Conservation (phyloP, 768 basidiomycete genomes). For the Mycena amicta region DNA sequence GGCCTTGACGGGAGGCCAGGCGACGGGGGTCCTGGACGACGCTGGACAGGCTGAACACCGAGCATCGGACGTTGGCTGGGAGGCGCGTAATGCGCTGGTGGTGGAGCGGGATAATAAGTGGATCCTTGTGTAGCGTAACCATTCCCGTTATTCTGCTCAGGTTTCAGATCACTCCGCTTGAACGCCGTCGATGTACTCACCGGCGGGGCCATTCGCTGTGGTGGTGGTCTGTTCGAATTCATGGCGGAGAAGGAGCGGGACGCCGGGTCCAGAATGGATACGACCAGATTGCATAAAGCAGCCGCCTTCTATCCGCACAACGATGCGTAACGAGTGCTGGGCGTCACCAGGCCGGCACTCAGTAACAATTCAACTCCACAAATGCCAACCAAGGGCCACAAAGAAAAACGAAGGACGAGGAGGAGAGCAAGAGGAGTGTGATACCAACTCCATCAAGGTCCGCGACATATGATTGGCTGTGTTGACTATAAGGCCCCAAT, state of each 20-base stretch:
- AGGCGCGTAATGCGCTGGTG: not conserved
- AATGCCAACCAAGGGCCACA: not conserved
- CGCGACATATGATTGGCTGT: too few relatives aligned
- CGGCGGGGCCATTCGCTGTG: not conserved
- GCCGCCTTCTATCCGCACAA: too few relatives aligned
- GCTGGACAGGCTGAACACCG: not conserved
- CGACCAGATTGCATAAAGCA: not conserved
- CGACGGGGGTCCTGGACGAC: not conserved
- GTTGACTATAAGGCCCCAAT: too few relatives aligned
- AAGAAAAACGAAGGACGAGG: not conserved
- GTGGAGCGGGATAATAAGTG: slow-evolving; percentile 1
- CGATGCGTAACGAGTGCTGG: too few relatives aligned
- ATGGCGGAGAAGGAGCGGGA: not conserved
- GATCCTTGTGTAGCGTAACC: slow-evolving; percentile 2
- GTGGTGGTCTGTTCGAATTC: not conserved
- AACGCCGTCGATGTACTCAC: not conserved
- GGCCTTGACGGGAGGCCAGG: not conserved
- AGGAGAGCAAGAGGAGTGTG: not conserved
- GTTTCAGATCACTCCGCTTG: slow-evolving; percentile 3
- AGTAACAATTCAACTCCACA: not conserved
- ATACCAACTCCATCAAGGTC: too few relatives aligned
- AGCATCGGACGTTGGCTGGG: slow-evolving; percentile 2
- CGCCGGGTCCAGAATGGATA: not conserved
- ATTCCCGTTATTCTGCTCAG: slow-evolving; percentile 9
- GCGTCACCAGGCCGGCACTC: not conserved